Percentiles rank a stretch among this genome's conserved stretches.
These are phyloP conservation scores for Leucocoprinus leucothites DNA, from an alignment of 768 basidiomycete genomes.

Conservation along the genomic window DNA sequence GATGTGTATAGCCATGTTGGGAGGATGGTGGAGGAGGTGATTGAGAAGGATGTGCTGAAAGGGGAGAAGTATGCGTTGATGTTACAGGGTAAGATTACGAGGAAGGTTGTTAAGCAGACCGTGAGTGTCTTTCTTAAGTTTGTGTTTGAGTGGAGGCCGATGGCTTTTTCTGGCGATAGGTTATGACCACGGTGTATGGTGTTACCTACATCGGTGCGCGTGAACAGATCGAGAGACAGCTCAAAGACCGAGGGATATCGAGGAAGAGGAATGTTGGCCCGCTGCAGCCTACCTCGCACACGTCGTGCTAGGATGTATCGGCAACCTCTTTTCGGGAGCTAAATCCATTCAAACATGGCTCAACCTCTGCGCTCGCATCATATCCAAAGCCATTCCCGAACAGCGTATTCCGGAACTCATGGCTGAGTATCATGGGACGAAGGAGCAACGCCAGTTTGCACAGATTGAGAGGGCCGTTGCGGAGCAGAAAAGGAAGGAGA, in stretches of 20 bases:
- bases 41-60: slow-evolving; percentile 52
- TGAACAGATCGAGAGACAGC: slow-evolving; percentile 89
- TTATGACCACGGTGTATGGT: slow-evolving; percentile 99
- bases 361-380: slow-evolving; percentile 75
- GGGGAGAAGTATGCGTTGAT: slow-evolving; percentile 55
- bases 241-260: slow-evolving; percentile 71
- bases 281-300: slow-evolving; percentile 80
- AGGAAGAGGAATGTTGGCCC: slow-evolving; percentile 68
- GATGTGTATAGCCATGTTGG: slow-evolving; percentile 96
- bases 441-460: neutral
- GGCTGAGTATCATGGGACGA: slow-evolving; percentile 10
- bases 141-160: neutral
- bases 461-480: neutral
- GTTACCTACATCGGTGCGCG: slow-evolving; percentile 95
- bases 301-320: slow-evolving; percentile 76
- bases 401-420: slow-evolving; percentile 54
- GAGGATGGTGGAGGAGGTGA: slow-evolving; percentile 70
- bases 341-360: slow-evolving; percentile 92
- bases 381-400: slow-evolving; percentile 81
- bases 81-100: slow-evolving; percentile 72
- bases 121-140: slow-evolving; percentile 35
- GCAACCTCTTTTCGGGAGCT: slow-evolving; percentile 91
- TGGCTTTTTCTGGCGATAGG: slow-evolving; percentile 38
- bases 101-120: slow-evolving; percentile 98
- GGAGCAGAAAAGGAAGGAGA: neutral